Conservation (phyloP, 352 stramenopile species). For the Phytophthora palmivora region DNA sequence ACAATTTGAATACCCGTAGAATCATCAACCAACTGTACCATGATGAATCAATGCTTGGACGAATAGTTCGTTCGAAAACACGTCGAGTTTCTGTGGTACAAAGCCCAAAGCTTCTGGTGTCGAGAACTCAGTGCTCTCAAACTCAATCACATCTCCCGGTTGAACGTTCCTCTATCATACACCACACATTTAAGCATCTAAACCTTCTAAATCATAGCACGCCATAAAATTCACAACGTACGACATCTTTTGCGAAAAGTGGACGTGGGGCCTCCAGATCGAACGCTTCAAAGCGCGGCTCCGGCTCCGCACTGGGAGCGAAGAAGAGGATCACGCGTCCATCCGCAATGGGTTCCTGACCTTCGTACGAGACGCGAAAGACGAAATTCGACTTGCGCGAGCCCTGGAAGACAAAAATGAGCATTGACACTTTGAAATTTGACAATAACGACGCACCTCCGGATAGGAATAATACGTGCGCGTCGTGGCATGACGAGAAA, state of each 20-base stretch:
- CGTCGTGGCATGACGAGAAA: conserved; percentile 44
- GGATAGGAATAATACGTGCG: conserved; percentile 71
- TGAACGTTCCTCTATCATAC: conserved; percentile 50
- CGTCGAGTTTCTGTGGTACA: conserved; percentile 58
- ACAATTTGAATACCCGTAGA: neutral
- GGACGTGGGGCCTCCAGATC: conserved; percentile 63
- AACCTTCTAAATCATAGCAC: conserved; percentile 4
- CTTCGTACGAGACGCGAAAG: conserved; percentile 60
- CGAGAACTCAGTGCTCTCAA: conserved; percentile 70
- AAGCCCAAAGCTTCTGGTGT: conserved; percentile 65
- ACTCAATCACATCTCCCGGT: conserved; percentile 63
- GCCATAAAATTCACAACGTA: conserved; percentile 25
- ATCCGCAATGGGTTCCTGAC: conserved; percentile 40
- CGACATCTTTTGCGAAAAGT: conserved; percentile 73
- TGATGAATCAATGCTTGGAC: conserved; percentile 75
- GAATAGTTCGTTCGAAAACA: conserved; percentile 52
- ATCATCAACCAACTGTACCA: conserved; percentile 35
- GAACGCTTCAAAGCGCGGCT: conserved; percentile 67
- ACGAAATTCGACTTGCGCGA: conserved; percentile 53
- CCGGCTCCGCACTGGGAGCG: conserved; percentile 37
- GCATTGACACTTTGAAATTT: neutral
- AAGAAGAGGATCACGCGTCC: conserved; percentile 76
- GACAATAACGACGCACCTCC: conserved; percentile 41
- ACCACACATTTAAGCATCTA: conserved; percentile 1
- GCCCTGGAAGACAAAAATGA: conserved; percentile 37